Base-by-base conservation (phyloP, 768 basidiomycete species). In the Mycena chlorophos region DNA sequence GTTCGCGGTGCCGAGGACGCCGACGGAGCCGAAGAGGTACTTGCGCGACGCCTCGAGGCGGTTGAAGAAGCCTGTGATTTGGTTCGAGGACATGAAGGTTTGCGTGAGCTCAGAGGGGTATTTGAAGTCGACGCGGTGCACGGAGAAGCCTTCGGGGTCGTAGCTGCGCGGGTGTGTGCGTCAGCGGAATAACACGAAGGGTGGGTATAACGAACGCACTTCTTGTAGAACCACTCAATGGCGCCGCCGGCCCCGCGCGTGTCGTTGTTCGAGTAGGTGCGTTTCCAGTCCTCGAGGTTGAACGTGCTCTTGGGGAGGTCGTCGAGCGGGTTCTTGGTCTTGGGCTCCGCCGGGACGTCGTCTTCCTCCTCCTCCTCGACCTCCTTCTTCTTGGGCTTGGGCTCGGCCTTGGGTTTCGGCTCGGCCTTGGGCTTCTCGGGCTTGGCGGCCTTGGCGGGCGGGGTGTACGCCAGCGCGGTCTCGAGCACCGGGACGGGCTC, bases 251-350 rank as follows among this genome's bases (percentile, higher is more conserved):
- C 63, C 31, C 90, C 92, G 52, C 90, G 86, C 34, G 95, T 98
- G n/a, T 98, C 94, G 72, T 88, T 87, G 88, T 98, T 98, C 66
- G 94, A 97, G 80, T 98, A 99, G 40, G 90, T 88, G 42, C 92
- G 87, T 73, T 98, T 98, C 94, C 93, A 97, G 75, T 98, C 94
- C 72, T 96, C 90, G 54, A 94, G 84, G 78, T 93, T 93, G 74
- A 91, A 85, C 4, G 82, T 75, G 12, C 90, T 89, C 74, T 91
- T 95, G 63, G 94, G 93, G 37, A 98, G 84, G 58, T 83, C 80
- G 61, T 97, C 96, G 50, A 96, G 86, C 25, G 96, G 96, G 82
- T 97, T 96, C 84, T 95, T 94, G 54, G 74, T 82, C 71, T 96
- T 96, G 63, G 95, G 92, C 73, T 89, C 93, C 48, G 82, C 84